Base-by-base conservation (phyloP, 768 basidiomycete species). In the Suillus spraguei region DNA sequence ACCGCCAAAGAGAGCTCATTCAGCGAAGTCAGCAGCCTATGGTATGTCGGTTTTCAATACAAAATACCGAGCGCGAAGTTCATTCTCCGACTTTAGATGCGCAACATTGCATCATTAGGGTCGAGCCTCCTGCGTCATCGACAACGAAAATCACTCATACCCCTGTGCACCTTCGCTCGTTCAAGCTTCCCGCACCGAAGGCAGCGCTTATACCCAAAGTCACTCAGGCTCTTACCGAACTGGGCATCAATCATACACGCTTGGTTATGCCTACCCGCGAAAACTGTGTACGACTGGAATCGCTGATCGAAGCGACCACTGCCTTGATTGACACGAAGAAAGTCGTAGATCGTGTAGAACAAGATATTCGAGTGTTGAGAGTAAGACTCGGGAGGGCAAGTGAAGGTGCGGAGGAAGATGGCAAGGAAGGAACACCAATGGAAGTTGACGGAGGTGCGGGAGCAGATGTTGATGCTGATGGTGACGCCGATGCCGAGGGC, bases 211-310 rank as follows among this genome's bases (percentile, higher is more conserved):
- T 87, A 3, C 86, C 87, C 17, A 94, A 95, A 71, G 86, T 98
- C 68, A 81, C 87, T 10, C 87, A 90, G 63, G 83, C 89, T 16
- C 82, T 98, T 17, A 73, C 82, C 8, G 95, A 98, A 76, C 81
- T 96, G 13, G 89, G 90, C 16, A 78, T 97, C 13, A 83, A 83
- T 17, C 81, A 87, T 61, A 83, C 83, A 17, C 87, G 91, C 13
- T 83, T 99, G 58, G 92, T 97, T 64, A 98, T 99, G 95, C 97
- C 97, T 20, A 98, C 97, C 3, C 83, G 87, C 44, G 87, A 88
- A 32, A 97, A 95, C 66, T 81, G 89, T 60, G 80, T 83, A 60
- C 85, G 85, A 67, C 80, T 95, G 22, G 95, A 97, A 65, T 79
- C 81, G 16, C 76, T 99, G 17, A 70, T 96, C 52, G 87, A 89